Evolutionary conservation across 768 basidiomycete genomes (phyloP), one percentile per base, ranked within the genome.

Genomic region (Boletus speciosus): DNA sequence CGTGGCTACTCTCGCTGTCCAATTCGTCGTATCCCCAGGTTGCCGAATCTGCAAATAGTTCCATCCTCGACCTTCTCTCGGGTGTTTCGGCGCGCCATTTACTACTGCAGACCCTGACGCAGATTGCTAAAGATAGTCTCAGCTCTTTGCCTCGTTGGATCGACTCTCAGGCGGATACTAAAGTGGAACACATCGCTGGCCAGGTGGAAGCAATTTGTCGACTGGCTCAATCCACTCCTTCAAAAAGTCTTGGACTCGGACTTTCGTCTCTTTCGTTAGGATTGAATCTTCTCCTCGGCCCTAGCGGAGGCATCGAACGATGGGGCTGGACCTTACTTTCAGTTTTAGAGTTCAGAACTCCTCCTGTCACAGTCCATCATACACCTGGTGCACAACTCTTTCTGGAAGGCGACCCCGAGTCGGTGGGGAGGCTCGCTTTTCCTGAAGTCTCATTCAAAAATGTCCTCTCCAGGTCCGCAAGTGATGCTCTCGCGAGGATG

Each of bases 251-350:
- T 31, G 65, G 73, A 14, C 61, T 49, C 34, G 65, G 73, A 14
- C 61, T 79, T 29, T 63, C 73, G 2, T 61, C 78, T n/a, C 76
- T 90, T 34, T 76, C 80, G 14, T 67, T 74, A 15, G 76, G 75
- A 36, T 73, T 91, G 3, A 81, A 78, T 8, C 80, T 79, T 51
- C 76, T 93, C 6, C 77, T 96, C 1, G 93, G 93, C 4, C 87
- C 93, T 1, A 79, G 74, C 0, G 92, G 93, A 6, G 86, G 89
- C 0, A 83, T 97, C 16, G 93, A 97, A 62, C 85, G 85, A 67
- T 98, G 94, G 96, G 90, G 93, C 5, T 93, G 89, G 87, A 81
- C 82, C 45, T 65, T 99, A 5, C 77, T 98, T 29, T 81, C 82
- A 0, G 90, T 88, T n/a, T 72, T 98, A 37, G 86, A 93, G 60